Conservation (phyloP, 495 filamentous ascomycete species). For the Daldinia caldariorum region DNA sequence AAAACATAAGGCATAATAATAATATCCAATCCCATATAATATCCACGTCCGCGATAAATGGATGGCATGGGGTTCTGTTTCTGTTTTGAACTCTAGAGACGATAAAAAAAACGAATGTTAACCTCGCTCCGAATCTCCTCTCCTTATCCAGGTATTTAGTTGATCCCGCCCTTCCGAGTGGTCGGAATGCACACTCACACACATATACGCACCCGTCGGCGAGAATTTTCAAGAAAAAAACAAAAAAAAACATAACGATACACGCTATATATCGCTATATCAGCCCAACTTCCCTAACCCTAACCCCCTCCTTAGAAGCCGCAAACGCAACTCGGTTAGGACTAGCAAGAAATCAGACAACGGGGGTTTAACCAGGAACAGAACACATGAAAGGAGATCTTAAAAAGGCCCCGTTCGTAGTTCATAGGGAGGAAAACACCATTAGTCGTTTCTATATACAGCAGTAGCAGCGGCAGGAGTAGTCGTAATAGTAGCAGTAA, state of each 20-base stretch:
- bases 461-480: constrained; percentile 10
- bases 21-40: neutral
- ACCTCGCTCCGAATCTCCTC: neutral
- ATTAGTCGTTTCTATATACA: constrained; percentile 45
- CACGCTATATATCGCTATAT: too few relatives aligned
- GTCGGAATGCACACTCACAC: neutral
- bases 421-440: constrained; percentile 27
- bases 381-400: constrained; percentile 31
- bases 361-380: too few relatives aligned
- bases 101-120: neutral
- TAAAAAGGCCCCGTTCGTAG: constrained; percentile 28
- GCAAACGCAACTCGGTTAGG: neutral
- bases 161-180: neutral
- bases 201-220: neutral
- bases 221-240: neutral
- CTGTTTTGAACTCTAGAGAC: too few relatives aligned
- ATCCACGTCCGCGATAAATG: neutral
- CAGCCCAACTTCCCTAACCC: too few relatives aligned
- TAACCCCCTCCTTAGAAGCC: neutral
- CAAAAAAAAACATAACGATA: neutral
- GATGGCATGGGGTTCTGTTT: too few relatives aligned
- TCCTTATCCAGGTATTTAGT: neutral
- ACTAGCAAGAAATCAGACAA: neutral
- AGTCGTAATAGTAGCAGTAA: neutral
- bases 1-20: neutral